phyloP scores from a whole-genome alignment of 148 eudicot species.

The Talinum fruticosum region DNA sequence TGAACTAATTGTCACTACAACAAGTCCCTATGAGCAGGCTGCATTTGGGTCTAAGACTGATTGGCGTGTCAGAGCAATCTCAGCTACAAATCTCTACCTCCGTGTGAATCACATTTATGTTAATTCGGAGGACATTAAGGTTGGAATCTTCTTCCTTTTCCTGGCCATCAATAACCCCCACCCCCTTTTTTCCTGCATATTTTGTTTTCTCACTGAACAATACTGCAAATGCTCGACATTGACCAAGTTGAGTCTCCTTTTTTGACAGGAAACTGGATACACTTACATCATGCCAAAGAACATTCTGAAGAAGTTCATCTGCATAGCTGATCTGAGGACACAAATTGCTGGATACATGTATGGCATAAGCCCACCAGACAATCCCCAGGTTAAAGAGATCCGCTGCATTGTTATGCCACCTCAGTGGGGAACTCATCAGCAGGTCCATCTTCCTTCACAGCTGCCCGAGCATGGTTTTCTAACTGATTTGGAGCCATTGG shows the following conservation, averaged over 20 bases:
- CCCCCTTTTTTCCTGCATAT: not conserved
- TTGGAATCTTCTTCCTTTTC: slow-evolving; percentile 17
- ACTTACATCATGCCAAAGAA: slow-evolving; percentile 99
- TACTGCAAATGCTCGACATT: not conserved
- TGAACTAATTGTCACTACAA: slow-evolving; percentile 85
- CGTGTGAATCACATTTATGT: slow-evolving; percentile 98
- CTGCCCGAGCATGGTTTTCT: slow-evolving; percentile 95
- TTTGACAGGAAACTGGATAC: slow-evolving; percentile 88
- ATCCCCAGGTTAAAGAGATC: slow-evolving; percentile 97
- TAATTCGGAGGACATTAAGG: slow-evolving; percentile 98
- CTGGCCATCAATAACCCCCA: not conserved
- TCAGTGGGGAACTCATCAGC: slow-evolving; percentile 98
- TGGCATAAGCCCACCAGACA: slow-evolving; percentile 97
- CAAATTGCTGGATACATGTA: slow-evolving; percentile 96
- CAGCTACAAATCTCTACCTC: slow-evolving; percentile 97
- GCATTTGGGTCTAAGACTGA: slow-evolving; percentile 95
- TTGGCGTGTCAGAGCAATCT: slow-evolving; percentile 99
- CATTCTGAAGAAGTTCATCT: slow-evolving; percentile 96
- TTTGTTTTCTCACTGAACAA: not conserved
- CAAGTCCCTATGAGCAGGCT: slow-evolving; percentile 93
- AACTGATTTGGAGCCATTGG: slow-evolving; percentile 92
- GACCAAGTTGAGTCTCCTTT: not conserved
- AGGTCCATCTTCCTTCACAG: slow-evolving; percentile 81
- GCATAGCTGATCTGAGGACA: slow-evolving; percentile 92
- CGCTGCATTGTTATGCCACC: slow-evolving; percentile 97